Evolutionary conservation across 2,329 filamentous ascomycete genomes (phyloP), one percentile per base, ranked within the genome.

Genomic region (Mycosphaerella sp.): DNA sequence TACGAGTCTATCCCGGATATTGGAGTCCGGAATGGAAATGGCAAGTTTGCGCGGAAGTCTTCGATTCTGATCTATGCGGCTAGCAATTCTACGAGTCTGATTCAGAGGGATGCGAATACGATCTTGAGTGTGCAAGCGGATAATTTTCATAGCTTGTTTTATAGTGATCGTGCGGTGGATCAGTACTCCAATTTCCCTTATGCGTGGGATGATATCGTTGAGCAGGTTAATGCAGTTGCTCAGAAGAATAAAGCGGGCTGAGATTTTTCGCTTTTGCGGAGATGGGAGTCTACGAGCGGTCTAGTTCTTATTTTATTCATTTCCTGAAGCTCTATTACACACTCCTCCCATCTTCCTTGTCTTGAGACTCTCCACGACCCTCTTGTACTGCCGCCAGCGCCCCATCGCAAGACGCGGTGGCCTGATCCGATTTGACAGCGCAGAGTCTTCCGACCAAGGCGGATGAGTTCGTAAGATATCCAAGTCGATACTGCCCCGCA

Each of bases 1-100:
- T 53, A 45, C 14, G 44, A 49, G 21, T 27, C 18, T 14, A 27
- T 49, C 17, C 21, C 39, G 10, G 50, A 53, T 27, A 49, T 53
- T 30, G 45, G 35, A 4, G 28, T 28, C 0, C 25, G 36, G 5
- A 49, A 41, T 18, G 46, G 46, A 5, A 41, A 41, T 25, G 46
- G 46, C 12, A 36, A 17, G 4, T 49, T 18, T 28, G 10, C 13
- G 4, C 1, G 9, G 14, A 49, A 49, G 39, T 41, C 36, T 30
- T 35, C 36, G 16, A 28, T 49, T 17, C 5, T 46, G 27, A 47
- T 47, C 17, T 37, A 44, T 47, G 18, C 3, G 9, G 41, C 41
- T n/a, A 30, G 39, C 8, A 41, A 41, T 41, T 6, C 6, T 6
- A 41, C 39, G 16, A 12, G 3, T 4, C 9, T 25, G 17, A 41